Conservation (phyloP, 495 filamentous ascomycete species). For the Astrothelium macrocarpum region DNA sequence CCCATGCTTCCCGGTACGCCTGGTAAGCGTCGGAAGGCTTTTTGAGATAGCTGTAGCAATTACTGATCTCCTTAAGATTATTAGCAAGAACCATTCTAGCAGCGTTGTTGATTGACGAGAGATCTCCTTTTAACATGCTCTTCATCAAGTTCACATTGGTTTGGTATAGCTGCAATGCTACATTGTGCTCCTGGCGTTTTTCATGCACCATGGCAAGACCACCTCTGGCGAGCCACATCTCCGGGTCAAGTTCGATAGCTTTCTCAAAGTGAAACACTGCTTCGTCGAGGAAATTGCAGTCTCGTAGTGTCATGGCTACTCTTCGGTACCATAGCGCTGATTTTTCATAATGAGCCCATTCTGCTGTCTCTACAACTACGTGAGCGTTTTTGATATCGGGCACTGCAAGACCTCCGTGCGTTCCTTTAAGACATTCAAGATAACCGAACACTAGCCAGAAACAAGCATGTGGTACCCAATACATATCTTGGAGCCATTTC, state of each 20-base stretch:
- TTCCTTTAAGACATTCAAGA: slow-evolving; percentile 1
- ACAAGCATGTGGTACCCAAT: neutral
- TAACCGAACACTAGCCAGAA: slow-evolving; percentile 2
- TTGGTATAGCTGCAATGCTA: neutral
- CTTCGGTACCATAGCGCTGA: slow-evolving; percentile 10
- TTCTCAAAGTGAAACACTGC: slow-evolving; percentile 4
- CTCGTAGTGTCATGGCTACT: slow-evolving; percentile 7
- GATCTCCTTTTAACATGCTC: neutral
- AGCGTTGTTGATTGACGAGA: neutral
- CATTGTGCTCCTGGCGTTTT: neutral
- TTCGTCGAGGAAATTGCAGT: neutral
- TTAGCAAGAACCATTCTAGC: neutral
- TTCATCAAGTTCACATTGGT: neutral
- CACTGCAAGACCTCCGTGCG: neutral
- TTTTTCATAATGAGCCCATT: slow-evolving; percentile 9
- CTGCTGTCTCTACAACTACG: slow-evolving; percentile 1
- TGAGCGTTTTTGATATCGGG: neutral
- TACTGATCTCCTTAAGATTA: neutral
- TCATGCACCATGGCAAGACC: neutral
- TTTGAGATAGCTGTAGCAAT: neutral
- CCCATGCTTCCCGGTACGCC: slow-evolving; percentile 4
- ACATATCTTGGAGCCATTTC: slow-evolving; percentile 4
- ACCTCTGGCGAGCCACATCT: neutral
- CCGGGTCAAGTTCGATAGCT: slow-evolving; percentile 1
- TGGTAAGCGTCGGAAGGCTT: neutral